Percentiles rank a stretch among this genome's conserved stretches.
phyloP scores from a whole-genome alignment of 805 yeast genomes.

The Maudiozyma serrabonitensis region DNA sequence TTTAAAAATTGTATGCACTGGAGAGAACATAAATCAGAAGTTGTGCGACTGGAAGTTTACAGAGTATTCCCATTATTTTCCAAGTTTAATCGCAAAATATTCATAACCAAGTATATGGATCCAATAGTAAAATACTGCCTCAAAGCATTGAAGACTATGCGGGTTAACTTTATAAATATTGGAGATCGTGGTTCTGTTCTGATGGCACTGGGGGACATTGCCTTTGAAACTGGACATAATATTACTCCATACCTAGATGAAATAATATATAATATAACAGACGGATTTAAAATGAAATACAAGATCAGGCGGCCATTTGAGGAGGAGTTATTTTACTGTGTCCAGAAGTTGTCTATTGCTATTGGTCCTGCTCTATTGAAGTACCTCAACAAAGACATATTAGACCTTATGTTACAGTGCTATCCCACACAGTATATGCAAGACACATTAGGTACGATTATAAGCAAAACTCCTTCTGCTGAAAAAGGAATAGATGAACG shows the following conservation, averaged over 20 bases:
- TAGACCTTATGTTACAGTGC: slow-evolving; percentile 71
- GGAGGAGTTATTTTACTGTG: slow-evolving; percentile 79
- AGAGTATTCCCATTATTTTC: slow-evolving; percentile 77
- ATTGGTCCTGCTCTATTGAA: slow-evolving; percentile 91
- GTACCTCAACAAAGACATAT: slow-evolving; percentile 69
- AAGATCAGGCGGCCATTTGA: slow-evolving; percentile 64
- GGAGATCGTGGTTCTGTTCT: slow-evolving; percentile 67
- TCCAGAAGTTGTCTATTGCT: slow-evolving; percentile 76
- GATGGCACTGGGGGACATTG: slow-evolving; percentile 74
- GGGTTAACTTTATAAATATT: slow-evolving; percentile 22
- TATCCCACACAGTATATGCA: slow-evolving; percentile 79
- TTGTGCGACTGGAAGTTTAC: slow-evolving; percentile 78
- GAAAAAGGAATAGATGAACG: slow-evolving; percentile 64
- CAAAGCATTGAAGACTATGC: slow-evolving; percentile 63
- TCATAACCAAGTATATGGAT: slow-evolving; percentile 74
- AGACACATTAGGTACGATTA: slow-evolving; percentile 58
- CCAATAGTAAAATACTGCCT: slow-evolving; percentile 68
- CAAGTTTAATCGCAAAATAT: slow-evolving; percentile 59
- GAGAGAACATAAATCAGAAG: slow-evolving; percentile 65
- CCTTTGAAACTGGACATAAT: slow-evolving; percentile 64
- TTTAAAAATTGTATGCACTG: slow-evolving; percentile 65
- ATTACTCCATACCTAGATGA: slow-evolving; percentile 84
- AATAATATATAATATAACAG: slow-evolving; percentile 73
- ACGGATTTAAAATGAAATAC: slow-evolving; percentile 47
- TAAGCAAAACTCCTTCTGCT: slow-evolving; percentile 68